Base-by-base conservation (phyloP, 2,329 filamentous ascomycete genomes). In the Fusarium sp. region DNA sequence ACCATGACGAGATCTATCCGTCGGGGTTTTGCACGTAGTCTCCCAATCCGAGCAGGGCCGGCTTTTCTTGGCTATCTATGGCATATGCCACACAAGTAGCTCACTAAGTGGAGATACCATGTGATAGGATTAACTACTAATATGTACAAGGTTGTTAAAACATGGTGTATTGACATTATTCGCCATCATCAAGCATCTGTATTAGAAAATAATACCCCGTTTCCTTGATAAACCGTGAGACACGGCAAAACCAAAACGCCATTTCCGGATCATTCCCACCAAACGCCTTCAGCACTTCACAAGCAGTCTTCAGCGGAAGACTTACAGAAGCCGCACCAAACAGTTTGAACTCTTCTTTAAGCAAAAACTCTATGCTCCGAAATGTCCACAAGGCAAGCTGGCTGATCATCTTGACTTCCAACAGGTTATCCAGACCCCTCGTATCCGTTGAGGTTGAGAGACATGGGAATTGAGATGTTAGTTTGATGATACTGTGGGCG, bases 271-370 rank as follows among this genome's bases (percentile, higher is more conserved):
- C 60, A 14, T 43, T 8, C 1, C n/a, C 6, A 4, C 65, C 65
- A 4, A 68, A 57, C 14, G 27, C 39, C 1, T 27, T 37, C 4
- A 68, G 37, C 10, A 48, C 57, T 0, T 74, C 66, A 16, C 72
- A 73, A 2, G 77, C 72, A 1, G 73, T 61, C 10, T 72, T 72
- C 2, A 83, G 64, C 1, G 83, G 83, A 7, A 84, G 79, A 0
- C 77, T 61, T 0, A 81, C 74, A 1, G 84, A 84, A 1, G 81
- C 81, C 5, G 81, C 80, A 0, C 84, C 84, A 64, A 81, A 85
- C 1, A 85, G 71, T 20, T 79, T 82, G 81, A 85, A 83, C 23
- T 83, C 79, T 20, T 84, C 82, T 65, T 81, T 81, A 18, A 84
- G 70, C 9, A 85, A 65, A 66, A 84, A 85, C 8, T 81, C 78